A percentile compares a stretch with the other conserved stretches of the same genome.
Conservation (phyloP, 148 eudicot species). For the Arbutus unedo region DNA sequence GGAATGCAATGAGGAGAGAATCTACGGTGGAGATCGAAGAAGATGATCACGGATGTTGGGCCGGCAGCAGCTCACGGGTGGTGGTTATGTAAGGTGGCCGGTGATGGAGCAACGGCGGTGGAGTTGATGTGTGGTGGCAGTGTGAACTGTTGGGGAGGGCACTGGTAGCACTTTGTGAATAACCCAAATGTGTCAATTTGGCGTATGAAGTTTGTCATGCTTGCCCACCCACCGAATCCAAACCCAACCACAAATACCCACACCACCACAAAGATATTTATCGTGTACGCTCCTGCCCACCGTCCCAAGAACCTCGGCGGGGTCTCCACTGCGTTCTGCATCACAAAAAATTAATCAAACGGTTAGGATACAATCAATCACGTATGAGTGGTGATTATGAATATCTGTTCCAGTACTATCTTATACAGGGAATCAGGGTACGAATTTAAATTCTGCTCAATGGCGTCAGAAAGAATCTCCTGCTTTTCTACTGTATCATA, state of each 20-base stretch:
- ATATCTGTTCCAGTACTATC: neutral
- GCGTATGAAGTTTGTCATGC: constrained; percentile 71
- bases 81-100: constrained; percentile 27
- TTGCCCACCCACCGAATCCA: constrained; percentile 97
- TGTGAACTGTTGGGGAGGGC: constrained; percentile 50
- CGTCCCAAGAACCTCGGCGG: constrained; percentile 70
- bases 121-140: constrained; percentile 32
- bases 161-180: constrained; percentile 88
- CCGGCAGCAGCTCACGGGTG: constrained; percentile 27
- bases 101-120: constrained; percentile 48
- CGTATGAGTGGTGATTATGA: neutral
- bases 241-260: constrained; percentile 86
- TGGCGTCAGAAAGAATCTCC: constrained; percentile 1
- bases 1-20: neutral
- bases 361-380: neutral
- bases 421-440: neutral
- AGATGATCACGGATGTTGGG: neutral
- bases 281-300: constrained; percentile 67
- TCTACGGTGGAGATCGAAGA: neutral
- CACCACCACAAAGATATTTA: constrained; percentile 60
- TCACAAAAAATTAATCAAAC: neutral
- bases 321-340: constrained; percentile 87
- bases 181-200: constrained; percentile 88
- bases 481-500: constrained; percentile 4
- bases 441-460: neutral